Conservation (phyloP, 1,284 basidiomycete genomes). For the Heterobasidion parviporum region DNA sequence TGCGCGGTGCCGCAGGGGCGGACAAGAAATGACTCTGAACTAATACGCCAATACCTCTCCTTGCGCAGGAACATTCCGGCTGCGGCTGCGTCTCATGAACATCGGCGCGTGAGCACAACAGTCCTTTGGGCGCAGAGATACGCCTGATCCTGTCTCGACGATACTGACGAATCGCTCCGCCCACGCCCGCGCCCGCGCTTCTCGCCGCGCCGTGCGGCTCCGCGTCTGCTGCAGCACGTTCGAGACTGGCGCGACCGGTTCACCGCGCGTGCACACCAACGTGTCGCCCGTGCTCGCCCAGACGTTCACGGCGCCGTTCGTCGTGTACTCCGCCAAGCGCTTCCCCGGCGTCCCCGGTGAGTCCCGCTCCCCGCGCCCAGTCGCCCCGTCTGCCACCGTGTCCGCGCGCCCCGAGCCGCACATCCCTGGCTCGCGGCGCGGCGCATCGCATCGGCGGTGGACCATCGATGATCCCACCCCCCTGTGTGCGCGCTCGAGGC, state of each 20-base stretch:
- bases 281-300: conserved; percentile 73
- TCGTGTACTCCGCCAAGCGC: conserved; percentile 87
- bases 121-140: background rate
- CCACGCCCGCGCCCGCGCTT: background rate
- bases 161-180: too few relatives aligned
- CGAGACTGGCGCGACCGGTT: conserved; percentile 31
- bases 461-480: too few relatives aligned
- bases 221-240: background rate
- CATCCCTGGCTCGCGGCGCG: too few relatives aligned
- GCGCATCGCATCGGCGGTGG: too few relatives aligned
- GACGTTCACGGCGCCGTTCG: conserved; percentile 79
- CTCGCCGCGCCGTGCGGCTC: background rate
- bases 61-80: conserved; percentile 57
- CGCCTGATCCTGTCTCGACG: too few relatives aligned
- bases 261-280: conserved; percentile 52
- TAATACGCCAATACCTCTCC: background rate
- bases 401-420: background rate
- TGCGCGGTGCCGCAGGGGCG: background rate
- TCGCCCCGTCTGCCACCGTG: background rate
- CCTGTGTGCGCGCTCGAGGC: too few relatives aligned
- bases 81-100: conserved; percentile 78
- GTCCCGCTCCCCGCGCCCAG: conserved; percentile 14
- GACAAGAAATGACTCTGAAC: conserved; percentile 3
- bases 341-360: conserved; percentile 88
- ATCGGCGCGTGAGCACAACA: conserved; percentile 65